Base-by-base conservation (phyloP, 169 alveolate genomes). In the Babesia bovis region DNA sequence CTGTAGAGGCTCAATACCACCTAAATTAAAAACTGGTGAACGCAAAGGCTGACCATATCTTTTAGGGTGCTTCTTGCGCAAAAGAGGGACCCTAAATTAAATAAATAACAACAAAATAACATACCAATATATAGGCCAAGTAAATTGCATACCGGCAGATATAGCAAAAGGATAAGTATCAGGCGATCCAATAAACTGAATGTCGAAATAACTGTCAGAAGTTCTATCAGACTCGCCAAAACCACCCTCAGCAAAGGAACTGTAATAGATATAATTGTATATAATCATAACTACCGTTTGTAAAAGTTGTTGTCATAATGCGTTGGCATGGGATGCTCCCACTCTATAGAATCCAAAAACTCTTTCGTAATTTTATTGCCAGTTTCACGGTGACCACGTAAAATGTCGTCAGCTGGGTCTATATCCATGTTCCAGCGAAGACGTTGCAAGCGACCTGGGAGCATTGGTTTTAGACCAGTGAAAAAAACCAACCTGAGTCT, bases 1-100 rank as follows among this genome's bases (percentile, higher is more conserved):
- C 84, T 90, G 95, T 32, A 91, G 59, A 15, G 95, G 93, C 58
- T 91, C 95, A 69, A 91, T 73, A n/a, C 95, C 95, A 12, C 95
- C 95, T 58, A 90, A 55, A 72, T 84, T 87, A 66, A 91, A 90
- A 32, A 84, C 71, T 17, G 71, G 90, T 7, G 95, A 90, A 28
- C 91, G 92, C 19, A 91, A 50, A 21, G 95, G 95, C 63, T 90
- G 94, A 1, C 95, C 94, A 60, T 81, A 56, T 56, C 90, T 56
- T 51, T 90, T 78, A 17, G 93, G 84, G 53, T 87, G 82, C 66
- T 87, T 88, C 78, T 91, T 91, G 32, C 75, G 35, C 61, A 90
- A 72, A 65, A 82, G 63, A 9, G 95, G 95, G 33, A 91, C 91
- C 85, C 85, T 74, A 52, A 4, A n/a, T 6, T 6, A 4, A 65